phyloP scores from a whole-genome alignment of 371 early-diverging fungal genomes.

The Mucor lusitanicus region DNA sequence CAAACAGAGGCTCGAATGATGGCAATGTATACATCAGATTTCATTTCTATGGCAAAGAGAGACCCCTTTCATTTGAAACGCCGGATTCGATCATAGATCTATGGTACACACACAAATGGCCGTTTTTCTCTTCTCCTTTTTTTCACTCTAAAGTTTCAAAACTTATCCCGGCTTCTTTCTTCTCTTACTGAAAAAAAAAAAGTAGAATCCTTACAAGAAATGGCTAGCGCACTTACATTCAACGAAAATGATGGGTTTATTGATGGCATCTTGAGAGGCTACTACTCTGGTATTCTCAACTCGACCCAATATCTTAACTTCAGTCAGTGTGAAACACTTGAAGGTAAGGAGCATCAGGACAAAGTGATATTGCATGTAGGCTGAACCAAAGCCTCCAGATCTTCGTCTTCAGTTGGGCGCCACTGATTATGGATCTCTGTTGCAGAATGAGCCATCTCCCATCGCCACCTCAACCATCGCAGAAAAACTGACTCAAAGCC shows the following conservation, averaged over 20 bases:
- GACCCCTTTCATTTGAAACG: neutral
- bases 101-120: too few relatives aligned
- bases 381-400: constrained; percentile 22
- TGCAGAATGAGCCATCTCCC: constrained; percentile 96
- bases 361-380: neutral
- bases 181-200: neutral
- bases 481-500: constrained; percentile 84
- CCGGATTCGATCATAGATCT: neutral
- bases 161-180: neutral
- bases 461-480: constrained; percentile 91
- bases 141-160: neutral
- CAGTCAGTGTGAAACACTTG: constrained; percentile 97
- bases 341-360: constrained; percentile 60
- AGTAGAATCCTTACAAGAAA: constrained; percentile 29
- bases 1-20: too few relatives aligned
- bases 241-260: constrained; percentile 93
- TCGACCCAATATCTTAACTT: constrained; percentile 88
- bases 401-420: constrained; percentile 85
- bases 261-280: constrained; percentile 95
- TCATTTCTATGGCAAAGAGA: too few relatives aligned
- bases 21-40: too few relatives aligned
- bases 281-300: constrained; percentile 85
- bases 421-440: constrained; percentile 93
- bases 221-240: constrained; percentile 76
- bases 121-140: neutral